These are phyloP conservation scores for Populus hybrid DNA, from an alignment of 441 rosid species.

Conservation along the genomic window DNA sequence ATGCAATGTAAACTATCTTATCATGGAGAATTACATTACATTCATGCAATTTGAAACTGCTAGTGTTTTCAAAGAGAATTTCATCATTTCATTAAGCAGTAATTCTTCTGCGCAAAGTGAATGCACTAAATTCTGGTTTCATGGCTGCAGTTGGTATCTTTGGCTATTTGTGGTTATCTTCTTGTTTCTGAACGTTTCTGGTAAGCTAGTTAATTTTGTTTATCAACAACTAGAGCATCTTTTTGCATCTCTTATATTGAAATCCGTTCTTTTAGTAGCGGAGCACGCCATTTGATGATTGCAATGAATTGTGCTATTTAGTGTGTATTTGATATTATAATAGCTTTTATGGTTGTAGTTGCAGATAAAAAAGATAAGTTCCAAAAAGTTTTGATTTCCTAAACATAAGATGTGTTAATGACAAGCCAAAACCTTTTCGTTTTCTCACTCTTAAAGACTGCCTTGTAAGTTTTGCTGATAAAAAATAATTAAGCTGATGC, in stretches of 20 bases:
- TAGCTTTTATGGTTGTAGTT: too few relatives aligned
- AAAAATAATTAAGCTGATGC: background rate
- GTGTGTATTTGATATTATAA: too few relatives aligned
- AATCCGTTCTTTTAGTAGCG: background rate
- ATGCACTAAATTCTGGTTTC: constrained; percentile 16
- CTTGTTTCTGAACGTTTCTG: constrained; percentile 68
- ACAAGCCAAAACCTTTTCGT: background rate
- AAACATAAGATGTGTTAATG: background rate
- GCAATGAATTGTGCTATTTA: too few relatives aligned
- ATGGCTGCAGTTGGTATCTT: constrained; percentile 86
- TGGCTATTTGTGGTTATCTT: constrained; percentile 90
- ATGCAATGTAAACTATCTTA: background rate
- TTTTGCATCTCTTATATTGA: background rate
- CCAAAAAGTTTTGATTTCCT: too few relatives aligned
- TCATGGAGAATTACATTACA: background rate
- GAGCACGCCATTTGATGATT: background rate
- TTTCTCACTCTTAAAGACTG: too few relatives aligned
- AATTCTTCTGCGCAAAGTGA: background rate
- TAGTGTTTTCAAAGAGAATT: background rate
- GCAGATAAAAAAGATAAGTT: too few relatives aligned
- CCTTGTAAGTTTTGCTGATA: background rate
- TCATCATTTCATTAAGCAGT: background rate
- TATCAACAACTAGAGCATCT: background rate
- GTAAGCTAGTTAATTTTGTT: constrained; percentile 32
- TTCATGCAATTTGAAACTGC: background rate